These are phyloP conservation scores for Aspergillus texensis DNA, from an alignment of 2,329 filamentous ascomycete genomes.

Conservation along the genomic window DNA sequence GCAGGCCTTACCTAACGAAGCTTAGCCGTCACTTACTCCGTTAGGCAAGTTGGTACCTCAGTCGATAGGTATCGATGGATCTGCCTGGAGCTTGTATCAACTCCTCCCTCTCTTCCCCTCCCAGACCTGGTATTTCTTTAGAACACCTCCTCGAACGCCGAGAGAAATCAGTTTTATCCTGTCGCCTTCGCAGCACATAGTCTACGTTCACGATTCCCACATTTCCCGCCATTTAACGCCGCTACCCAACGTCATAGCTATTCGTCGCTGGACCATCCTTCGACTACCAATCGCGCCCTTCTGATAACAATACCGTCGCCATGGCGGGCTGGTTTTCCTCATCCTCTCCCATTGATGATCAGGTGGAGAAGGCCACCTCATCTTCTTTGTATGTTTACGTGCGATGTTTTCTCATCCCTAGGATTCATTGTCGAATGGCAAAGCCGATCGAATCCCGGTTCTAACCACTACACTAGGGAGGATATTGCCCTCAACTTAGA, in stretches of 20 bases:
- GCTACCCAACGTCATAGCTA: slow-evolving; percentile 26
- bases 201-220: not conserved
- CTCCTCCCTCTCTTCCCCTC: slow-evolving; percentile 1
- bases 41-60: slow-evolving; percentile 15
- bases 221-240: slow-evolving; percentile 1
- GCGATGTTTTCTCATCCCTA: not conserved
- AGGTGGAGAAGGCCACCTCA: slow-evolving; percentile 91
- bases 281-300: slow-evolving; percentile 8
- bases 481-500: slow-evolving; percentile 97
- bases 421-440: not conserved
- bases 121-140: not conserved
- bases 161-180: not conserved
- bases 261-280: slow-evolving; percentile 10
- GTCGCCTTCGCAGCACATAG: not conserved
- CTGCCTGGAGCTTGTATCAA: slow-evolving; percentile 19
- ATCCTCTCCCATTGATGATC: slow-evolving; percentile 90
- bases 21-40: slow-evolving; percentile 4
- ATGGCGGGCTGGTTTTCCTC: slow-evolving; percentile 98
- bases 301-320: slow-evolving; percentile 48
- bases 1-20: not conserved
- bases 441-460: not conserved
- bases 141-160: not conserved
- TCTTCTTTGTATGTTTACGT: slow-evolving; percentile 77
- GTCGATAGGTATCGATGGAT: slow-evolving; percentile 12
- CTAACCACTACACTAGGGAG: slow-evolving; percentile 60